These are phyloP conservation scores for Penstemon eatonii DNA, from an alignment of 257 asterid genomes.

Conservation along the genomic window DNA sequence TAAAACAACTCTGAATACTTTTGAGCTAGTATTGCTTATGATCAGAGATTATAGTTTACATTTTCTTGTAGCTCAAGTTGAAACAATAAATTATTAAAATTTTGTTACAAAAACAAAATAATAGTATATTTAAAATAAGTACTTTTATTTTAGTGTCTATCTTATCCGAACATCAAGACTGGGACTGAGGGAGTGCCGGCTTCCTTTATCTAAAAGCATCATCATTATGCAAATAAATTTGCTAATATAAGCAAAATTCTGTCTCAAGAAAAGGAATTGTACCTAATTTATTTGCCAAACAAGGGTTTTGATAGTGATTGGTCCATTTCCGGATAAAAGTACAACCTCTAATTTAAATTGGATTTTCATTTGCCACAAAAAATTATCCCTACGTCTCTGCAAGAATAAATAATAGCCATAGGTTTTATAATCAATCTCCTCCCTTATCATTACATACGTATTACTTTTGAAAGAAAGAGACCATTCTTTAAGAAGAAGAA, in stretches of 20 bases:
- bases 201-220: not conserved
- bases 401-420: not conserved
- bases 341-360: slow-evolving; percentile 11
- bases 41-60: too few species aligned
- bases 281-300: slow-evolving; percentile 12
- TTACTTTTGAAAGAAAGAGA: not conserved
- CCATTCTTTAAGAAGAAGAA: not conserved
- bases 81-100: too few species aligned
- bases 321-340: not conserved
- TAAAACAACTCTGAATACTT: too few species aligned
- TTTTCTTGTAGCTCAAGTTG: too few species aligned
- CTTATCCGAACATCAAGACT: too few species aligned
- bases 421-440: not conserved
- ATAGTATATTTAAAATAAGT: not conserved
- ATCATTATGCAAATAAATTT: not conserved
- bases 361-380: too few species aligned
- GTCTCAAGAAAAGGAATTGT: not conserved
- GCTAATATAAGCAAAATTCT: slow-evolving; percentile 16
- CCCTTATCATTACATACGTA: not conserved
- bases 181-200: too few species aligned
- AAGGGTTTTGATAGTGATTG: slow-evolving; percentile 26
- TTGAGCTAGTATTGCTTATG: too few species aligned
- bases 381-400: too few species aligned
- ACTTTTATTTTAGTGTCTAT: not conserved
- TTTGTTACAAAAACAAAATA: too few species aligned